Evolutionary conservation across 306 rosid species (phyloP).

Genomic region (Begonia masoniana): DNA sequence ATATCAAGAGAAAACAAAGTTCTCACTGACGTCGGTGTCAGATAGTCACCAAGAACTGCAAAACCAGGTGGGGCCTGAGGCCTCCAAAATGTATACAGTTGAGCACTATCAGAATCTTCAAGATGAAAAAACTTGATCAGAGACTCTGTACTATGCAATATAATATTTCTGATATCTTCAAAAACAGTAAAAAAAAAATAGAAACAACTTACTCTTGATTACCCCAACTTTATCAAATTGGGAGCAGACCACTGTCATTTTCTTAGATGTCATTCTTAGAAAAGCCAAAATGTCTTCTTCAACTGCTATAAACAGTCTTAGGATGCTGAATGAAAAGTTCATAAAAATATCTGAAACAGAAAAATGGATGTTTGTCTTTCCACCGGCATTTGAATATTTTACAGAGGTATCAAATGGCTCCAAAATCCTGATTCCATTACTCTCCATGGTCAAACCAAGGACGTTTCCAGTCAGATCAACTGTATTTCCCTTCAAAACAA

Average conservation of each 20-base stretch:
- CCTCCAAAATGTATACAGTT: constrained; percentile 82
- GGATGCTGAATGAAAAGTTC: constrained; percentile 93
- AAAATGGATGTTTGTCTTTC: constrained; percentile 75
- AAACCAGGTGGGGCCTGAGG: constrained; percentile 95
- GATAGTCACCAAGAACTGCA: constrained; percentile 84
- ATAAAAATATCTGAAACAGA: constrained; percentile 76
- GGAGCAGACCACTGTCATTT: constrained; percentile 81
- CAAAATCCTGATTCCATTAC: constrained; percentile 82
- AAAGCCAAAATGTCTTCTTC: constrained; percentile 83
- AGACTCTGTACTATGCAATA: no score
- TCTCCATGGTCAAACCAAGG: constrained; percentile 91
- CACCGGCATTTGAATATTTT: constrained; percentile 75
- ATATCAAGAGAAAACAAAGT: constrained; percentile 13
- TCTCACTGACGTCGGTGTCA: constrained; percentile 74
- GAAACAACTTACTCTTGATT: constrained; percentile 35
- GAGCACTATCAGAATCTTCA: constrained; percentile 59
- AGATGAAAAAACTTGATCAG: constrained; percentile 9
- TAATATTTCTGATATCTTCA: not conserved
- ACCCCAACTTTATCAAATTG: constrained; percentile 89
- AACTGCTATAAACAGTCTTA: constrained; percentile 83
- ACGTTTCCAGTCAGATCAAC: constrained; percentile 70
- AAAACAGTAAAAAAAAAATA: constrained; percentile 2
- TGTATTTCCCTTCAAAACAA: constrained; percentile 67
- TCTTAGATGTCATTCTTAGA: constrained; percentile 77
- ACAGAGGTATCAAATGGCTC: constrained; percentile 86